Evolutionary conservation across 2,329 filamentous ascomycete species (phyloP), one percentile per base, ranked within the genome.

Genomic region (Lecanoromycetidae sp.): DNA sequence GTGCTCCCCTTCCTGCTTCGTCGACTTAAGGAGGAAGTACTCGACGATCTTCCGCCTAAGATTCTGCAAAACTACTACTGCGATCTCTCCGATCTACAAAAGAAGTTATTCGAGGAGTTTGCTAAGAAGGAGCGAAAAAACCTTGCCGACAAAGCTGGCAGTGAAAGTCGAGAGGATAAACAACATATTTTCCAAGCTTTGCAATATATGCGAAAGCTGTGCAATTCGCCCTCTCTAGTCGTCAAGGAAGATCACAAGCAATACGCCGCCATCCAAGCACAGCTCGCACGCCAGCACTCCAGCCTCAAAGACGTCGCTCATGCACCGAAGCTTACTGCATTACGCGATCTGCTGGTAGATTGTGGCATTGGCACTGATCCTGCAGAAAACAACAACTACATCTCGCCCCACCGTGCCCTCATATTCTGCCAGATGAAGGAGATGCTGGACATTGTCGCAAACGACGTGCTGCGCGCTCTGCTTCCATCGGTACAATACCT

Each of bases 351-450:
- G 13, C 71, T 98, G n/a, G 78, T 96, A n/a, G 93, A 98, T 66
- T 98, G 91, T 59, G 93, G 93, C 48, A 98, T 98, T 58, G 91
- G 91, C 26, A 75, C 83, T 32, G 80, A 87, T 52, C 76, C 77
- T 13, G 68, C 68, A n/a, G 75, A 62, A 74, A 49, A 74, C 76
- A 51, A 48, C 41, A 78, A 86, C 63, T 93, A 88, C 33, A 93
- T 98, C 62, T 94, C 91, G 52, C 91, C 90, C 25, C 91, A 98
- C 62, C 85, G 91, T 36, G 93, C 91, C 0, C 77, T 98, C 23
- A 84, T 98, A 56, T 98, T 98, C 72, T 98, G 91, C 59, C 91
- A 98, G 63, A 95, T 98, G 87, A 98, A 98, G 67, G 91, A 98
- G 64, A 98, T 98, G 93, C 75, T 98, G 20, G 91, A 98, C 64